Evolutionary conservation across 1,139 yeast genomes (phyloP), one percentile per base, ranked within the genome.

Genomic region (Arxiozyma bovina): DNA sequence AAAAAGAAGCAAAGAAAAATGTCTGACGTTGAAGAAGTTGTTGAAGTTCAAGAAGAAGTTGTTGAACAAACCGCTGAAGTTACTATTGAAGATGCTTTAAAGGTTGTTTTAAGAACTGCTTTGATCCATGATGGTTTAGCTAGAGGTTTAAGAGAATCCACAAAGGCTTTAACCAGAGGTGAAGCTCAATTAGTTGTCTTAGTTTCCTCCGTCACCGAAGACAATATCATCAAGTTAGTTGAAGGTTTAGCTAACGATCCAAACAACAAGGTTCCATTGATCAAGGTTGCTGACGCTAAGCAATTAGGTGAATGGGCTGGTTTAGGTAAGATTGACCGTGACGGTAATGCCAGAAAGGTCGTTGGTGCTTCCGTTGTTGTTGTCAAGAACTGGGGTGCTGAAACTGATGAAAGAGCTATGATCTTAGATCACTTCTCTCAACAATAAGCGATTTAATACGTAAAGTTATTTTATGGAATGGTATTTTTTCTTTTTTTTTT

Each of bases 261-360:
- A 74, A 96, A 89, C 76, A 84, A 85, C 79, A 89, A 89, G 82
- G 89, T 93, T 70, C 98, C 99, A 73, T 84, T 93, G 78, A 87
- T 94, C 85, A 93, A 93, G 87, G 98, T 93, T 70, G 89, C 98
- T 70, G 99, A 94, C 76, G 96, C 98, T 75, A 93, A 93, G 87
- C 89, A 89, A 82, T 87, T 93, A 75, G 99, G 99, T 84, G 98
- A 93, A 83, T 93, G 99, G 99, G 99, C 98, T 74, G 99, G 99
- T 85, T 85, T 93, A 71, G 94, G 97, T 82, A 93, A 90, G 82
- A 86, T 93, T 73, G 99, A 93, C 95, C 90, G 96, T 82, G 99
- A 93, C 74, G 99, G 99, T 81, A 90, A 91, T 84, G 97, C 98
- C 81, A 90, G 98, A 85, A 93, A 93, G 90, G 98, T 93, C 73